Conservation (phyloP, 2,329 filamentous ascomycete species). For the Apiospora marii region DNA sequence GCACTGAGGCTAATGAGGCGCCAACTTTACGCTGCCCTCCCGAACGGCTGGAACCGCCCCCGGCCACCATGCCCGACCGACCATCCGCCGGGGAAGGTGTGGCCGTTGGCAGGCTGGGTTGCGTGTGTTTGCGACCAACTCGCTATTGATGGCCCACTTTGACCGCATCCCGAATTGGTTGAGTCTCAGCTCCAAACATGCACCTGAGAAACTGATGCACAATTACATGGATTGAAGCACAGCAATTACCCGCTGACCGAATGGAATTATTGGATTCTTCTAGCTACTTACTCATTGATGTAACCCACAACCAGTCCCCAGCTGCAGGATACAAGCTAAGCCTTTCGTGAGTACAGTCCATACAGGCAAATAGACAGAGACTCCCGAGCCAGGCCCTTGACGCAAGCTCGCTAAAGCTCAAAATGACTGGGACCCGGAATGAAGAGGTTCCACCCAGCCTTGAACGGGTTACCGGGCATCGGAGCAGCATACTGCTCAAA, state of each 20-base stretch:
- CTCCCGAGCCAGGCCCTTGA: neutral
- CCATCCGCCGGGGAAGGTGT: neutral
- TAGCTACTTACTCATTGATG: no score
- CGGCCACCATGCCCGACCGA: neutral
- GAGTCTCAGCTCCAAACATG: neutral
- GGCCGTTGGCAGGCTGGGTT: neutral
- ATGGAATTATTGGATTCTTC: no score
- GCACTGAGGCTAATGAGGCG: neutral
- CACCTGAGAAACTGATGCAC: neutral
- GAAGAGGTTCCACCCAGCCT: neutral
- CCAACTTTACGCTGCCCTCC: neutral
- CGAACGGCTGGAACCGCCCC: neutral
- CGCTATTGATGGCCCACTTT: neutral
- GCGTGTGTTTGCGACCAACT: neutral
- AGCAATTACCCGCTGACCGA: no score
- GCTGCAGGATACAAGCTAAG: no score
- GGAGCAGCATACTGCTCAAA: neutral
- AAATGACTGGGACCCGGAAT: neutral
- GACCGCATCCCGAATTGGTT: neutral
- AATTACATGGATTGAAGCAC: neutral
- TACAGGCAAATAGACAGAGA: neutral
- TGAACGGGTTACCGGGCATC: neutral
- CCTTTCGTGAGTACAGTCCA: neutral
- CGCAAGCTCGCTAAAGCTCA: neutral
- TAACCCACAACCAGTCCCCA: neutral